Conservation (phyloP, 2,329 filamentous ascomycete genomes). For the Sphaerulina populicola region DNA sequence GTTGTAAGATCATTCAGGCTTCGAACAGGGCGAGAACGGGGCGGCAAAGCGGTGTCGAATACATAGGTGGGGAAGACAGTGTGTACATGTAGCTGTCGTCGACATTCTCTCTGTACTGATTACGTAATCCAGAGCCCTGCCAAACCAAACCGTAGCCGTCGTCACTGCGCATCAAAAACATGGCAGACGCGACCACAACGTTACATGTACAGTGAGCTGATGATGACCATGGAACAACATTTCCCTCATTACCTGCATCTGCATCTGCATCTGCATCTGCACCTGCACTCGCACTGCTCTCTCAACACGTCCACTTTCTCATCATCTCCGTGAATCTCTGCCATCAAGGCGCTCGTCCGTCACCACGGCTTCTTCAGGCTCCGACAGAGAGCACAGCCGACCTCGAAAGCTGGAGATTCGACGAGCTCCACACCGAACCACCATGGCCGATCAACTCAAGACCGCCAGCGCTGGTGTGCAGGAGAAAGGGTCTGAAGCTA, state of each 20-base stretch:
- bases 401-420: conserved; percentile 29
- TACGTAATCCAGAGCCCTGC: too few species aligned
- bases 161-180: conserved; percentile 7
- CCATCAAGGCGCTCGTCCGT: conserved; percentile 1
- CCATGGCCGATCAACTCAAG: conserved; percentile 25
- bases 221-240: conserved; percentile 1
- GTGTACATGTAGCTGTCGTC: too few species aligned
- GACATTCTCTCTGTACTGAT: too few species aligned
- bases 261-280: not conserved
- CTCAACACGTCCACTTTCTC: not conserved
- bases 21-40: too few species aligned
- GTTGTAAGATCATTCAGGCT: too few species aligned
- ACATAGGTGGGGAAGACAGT: too few species aligned
- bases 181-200: conserved; percentile 8
- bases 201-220: not conserved
- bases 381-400: conserved; percentile 13
- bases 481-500: conserved; percentile 18
- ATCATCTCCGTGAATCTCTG: not conserved
- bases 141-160: not conserved
- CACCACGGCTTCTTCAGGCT: conserved; percentile 18
- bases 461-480: conserved; percentile 13
- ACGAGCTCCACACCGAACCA: conserved; percentile 13
- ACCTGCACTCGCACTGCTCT: not conserved
- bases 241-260: not conserved
- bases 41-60: too few species aligned